Conservation (phyloP, 2,329 filamentous ascomycete species). For the Neonectria sp. region DNA sequence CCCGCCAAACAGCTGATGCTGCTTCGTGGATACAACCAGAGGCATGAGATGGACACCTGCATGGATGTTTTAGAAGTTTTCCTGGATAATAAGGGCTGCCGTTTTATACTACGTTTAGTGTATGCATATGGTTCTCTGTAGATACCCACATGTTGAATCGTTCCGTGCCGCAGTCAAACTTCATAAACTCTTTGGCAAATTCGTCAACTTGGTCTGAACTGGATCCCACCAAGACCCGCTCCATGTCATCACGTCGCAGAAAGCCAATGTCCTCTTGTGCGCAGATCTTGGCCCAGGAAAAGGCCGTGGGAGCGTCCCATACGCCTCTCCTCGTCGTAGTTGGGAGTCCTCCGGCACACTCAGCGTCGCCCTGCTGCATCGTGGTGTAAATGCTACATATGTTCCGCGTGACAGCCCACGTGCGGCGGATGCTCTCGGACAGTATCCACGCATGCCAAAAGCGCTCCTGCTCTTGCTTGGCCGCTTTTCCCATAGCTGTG, state of each 20-base stretch:
- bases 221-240: not conserved
- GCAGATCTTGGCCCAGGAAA: not conserved
- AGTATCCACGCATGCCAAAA: not conserved
- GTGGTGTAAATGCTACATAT: constrained; percentile 4
- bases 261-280: not conserved
- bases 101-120: not conserved
- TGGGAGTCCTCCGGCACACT: not conserved
- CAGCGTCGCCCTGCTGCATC: constrained; percentile 4
- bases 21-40: constrained; percentile 1
- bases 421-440: not conserved
- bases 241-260: not conserved
- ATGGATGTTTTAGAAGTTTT: not conserved
- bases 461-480: constrained; percentile 2
- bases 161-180: constrained; percentile 10
- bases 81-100: too few species aligned
- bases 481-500: not conserved
- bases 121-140: not conserved
- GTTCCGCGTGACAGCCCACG: not conserved
- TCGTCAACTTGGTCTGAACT: constrained; percentile 5
- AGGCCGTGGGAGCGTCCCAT: not conserved
- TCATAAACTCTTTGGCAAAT: constrained; percentile 7
- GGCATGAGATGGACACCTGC: not conserved
- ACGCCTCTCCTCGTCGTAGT: not conserved
- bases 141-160: constrained; percentile 1
- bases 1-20: constrained; percentile 6